Conservation (phyloP, 257 asterid genomes). For the Paraleonurus japonicus region DNA sequence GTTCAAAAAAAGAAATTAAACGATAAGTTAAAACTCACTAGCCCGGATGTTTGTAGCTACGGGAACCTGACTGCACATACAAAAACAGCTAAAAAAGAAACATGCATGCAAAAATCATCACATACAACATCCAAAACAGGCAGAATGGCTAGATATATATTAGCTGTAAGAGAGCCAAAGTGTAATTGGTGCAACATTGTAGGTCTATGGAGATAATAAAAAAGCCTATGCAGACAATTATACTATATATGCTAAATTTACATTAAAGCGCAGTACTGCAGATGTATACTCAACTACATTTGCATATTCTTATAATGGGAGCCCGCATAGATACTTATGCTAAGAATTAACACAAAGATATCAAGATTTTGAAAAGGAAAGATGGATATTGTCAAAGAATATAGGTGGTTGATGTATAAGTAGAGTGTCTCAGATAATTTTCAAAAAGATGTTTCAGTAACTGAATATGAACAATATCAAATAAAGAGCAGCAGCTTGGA, state of each 20-base stretch:
- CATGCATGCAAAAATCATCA: neutral
- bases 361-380: neutral
- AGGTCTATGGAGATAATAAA: neutral
- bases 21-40: slow-evolving; percentile 47
- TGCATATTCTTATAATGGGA: neutral
- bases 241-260: neutral
- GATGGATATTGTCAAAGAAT: neutral
- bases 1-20: neutral
- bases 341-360: neutral
- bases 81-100: slow-evolving; percentile 27
- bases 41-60: slow-evolving; percentile 46
- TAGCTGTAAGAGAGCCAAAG: neutral
- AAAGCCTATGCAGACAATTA: neutral
- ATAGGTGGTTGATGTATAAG: neutral
- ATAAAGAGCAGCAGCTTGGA: neutral
- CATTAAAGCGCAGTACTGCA: neutral
- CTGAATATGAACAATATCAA: neutral
- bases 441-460: neutral
- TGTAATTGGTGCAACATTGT: neutral
- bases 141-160: too few relatives aligned
- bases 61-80: slow-evolving; percentile 70
- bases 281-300: too few relatives aligned
- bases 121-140: neutral
- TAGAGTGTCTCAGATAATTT: neutral
- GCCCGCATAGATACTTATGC: neutral